Conservation (phyloP, 108 stramenopile species). For the Chaetoceros muelleri region DNA sequence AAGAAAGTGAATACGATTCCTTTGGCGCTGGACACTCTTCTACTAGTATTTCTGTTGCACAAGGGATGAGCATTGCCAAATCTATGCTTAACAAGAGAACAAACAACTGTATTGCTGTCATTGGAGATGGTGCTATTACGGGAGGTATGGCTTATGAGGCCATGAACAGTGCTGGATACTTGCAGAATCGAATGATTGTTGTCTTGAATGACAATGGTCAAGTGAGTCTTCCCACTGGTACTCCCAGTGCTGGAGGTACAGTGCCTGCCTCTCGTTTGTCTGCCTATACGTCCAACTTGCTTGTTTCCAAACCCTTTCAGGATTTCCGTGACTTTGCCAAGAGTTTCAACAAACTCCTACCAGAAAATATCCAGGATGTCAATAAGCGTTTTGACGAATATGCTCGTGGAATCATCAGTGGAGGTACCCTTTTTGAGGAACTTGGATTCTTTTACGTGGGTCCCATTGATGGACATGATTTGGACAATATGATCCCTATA, state of each 20-base stretch:
- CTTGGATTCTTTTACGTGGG: conserved; percentile 98
- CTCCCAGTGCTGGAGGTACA: conserved; percentile 88
- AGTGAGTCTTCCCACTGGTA: conserved; percentile 95
- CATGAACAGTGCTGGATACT: conserved; percentile 94
- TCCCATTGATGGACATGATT: conserved; percentile 95
- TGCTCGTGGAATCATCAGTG: conserved; percentile 89
- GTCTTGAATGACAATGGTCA: conserved; percentile 98
- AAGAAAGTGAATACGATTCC: conserved; percentile 90
- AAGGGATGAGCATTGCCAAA: conserved; percentile 94
- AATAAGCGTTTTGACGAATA: conserved; percentile 98
- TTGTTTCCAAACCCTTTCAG: conserved; percentile 92
- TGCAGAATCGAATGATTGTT: conserved; percentile 89
- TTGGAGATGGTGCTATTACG: conserved; percentile 97
- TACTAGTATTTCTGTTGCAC: conserved; percentile 88
- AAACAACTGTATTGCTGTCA: conserved; percentile 96
- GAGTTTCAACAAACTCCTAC: conserved; percentile 83
- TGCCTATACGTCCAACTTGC: conserved; percentile 86
- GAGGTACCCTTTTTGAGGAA: conserved; percentile 96
- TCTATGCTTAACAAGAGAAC: conserved; percentile 59
- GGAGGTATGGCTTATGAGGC: conserved; percentile 99
- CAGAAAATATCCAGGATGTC: conserved; percentile 86
- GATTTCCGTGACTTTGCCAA: conserved; percentile 93
- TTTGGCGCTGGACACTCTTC: conserved; percentile 95
- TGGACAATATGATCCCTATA: conserved; percentile 94
- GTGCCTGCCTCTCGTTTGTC: conserved; percentile 84